Evolutionary conservation across 179 eudicot genomes (phyloP), one percentile per base, ranked within the genome.

Genomic region (Camellia oleifera): DNA sequence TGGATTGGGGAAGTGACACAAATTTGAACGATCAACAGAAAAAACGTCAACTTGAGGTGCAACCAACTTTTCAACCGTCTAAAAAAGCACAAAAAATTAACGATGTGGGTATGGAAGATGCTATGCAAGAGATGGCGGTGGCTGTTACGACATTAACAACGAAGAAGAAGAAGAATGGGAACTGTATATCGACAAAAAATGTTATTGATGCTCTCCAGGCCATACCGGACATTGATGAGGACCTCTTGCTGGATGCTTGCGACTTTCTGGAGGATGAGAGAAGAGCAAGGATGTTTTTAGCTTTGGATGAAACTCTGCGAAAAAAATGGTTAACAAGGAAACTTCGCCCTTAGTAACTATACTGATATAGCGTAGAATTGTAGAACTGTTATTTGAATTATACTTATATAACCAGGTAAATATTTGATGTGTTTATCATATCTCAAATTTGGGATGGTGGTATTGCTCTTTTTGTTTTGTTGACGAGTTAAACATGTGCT

Each of bases 211-310:
- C 76, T 20, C 63, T 73, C 46, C 76, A 73, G 63, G 63, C 76
- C 11, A 73, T 73, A 23, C 76, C 76, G 11, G 76, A 56, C 46
- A 73, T 73, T 26, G 76, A 73, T 32, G 76, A 73, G 17, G 76
- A 73, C 0, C 63, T 73, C 8, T 54, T 73, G 45, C 54, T 73
- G 45, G 76, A 73, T 53, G 76, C 76, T 54, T 73, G 76, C 26
- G 76, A 73, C 42, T 73, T 73, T 32, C 15, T 73, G 76, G 76
- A 73, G 76, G 76, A 73, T 53, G 76, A 73, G 63, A 73, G 20
- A 15, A 73, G 17, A 53, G 76, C 76, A 73, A 73, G 63, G 6
- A 73, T 73, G 76, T 73, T 73, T 54, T 7, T 73, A 8, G 76
- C 76, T 26, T 73, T 73, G 76, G 46, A 73, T 73, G 62, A 23